These are phyloP conservation scores for Geranium rotundifolium DNA, from an alignment of 345 rosid species.

Conservation along the genomic window DNA sequence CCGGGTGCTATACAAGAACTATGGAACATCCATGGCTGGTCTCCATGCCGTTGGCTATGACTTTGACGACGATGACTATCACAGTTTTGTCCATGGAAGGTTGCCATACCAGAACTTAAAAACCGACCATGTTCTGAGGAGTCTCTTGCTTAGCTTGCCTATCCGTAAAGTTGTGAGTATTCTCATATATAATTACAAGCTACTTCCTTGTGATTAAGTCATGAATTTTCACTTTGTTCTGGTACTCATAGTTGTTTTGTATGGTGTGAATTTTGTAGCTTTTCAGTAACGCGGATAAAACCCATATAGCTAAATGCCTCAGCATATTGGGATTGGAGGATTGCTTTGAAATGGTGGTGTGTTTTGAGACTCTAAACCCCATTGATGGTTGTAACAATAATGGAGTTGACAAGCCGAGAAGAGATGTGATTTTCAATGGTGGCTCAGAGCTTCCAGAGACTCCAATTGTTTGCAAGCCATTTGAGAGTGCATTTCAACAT, in stretches of 20 bases:
- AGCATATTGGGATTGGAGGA: slow-evolving; percentile 74
- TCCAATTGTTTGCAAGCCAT: slow-evolving; percentile 74
- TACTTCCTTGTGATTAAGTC: too few species aligned
- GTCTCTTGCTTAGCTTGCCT: slow-evolving; percentile 70
- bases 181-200: neutral
- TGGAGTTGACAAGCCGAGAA: too few species aligned
- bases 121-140: slow-evolving; percentile 73
- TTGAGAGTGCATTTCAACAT: slow-evolving; percentile 55
- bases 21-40: slow-evolving; percentile 98
- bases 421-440: neutral
- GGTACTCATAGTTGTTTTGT: too few species aligned
- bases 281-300: slow-evolving; percentile 76
- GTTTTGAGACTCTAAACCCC: slow-evolving; percentile 82
- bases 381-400: neutral
- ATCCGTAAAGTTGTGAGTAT: slow-evolving; percentile 61
- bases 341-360: slow-evolving; percentile 74
- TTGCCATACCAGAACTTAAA: slow-evolving; percentile 64
- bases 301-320: slow-evolving; percentile 61
- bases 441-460: slow-evolving; percentile 36
- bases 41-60: slow-evolving; percentile 83
- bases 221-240: too few species aligned
- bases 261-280: neutral
- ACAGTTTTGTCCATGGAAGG: slow-evolving; percentile 87
- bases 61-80: slow-evolving; percentile 60
- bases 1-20: slow-evolving; percentile 52